Evolutionary conservation across 2,329 filamentous ascomycete species (phyloP).

Genomic region (Fonsecaea multimorphosa): DNA sequence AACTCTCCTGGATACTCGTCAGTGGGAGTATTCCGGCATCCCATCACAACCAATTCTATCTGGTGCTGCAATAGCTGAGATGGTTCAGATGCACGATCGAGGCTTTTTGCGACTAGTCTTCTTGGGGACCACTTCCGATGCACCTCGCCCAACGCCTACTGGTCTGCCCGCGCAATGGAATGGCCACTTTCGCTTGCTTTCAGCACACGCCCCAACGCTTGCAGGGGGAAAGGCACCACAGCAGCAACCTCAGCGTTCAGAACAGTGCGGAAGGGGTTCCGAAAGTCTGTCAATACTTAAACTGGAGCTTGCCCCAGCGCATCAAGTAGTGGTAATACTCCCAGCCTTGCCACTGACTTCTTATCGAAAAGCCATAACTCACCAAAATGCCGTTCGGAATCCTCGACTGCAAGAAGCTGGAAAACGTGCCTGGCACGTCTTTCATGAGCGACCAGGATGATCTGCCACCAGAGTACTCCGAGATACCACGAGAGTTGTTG

Average conservation of each 20-base stretch:
- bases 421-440: conserved; percentile 43
- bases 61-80: neutral
- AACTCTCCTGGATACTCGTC: neutral
- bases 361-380: neutral
- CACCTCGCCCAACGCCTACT: neutral
- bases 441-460: conserved; percentile 47
- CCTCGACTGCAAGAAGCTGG: conserved; percentile 42
- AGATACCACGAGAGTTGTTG: conserved; percentile 43
- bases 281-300: conserved; percentile 8
- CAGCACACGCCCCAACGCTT: conserved; percentile 7
- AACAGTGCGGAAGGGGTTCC: conserved; percentile 11
- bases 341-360: neutral
- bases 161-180: neutral
- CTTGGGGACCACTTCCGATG: neutral
- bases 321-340: neutral
- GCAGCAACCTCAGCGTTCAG: neutral
- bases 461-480: conserved; percentile 54
- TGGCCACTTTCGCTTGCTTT: neutral
- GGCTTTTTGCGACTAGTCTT: conserved; percentile 5
- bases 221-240: neutral
- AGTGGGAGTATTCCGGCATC: conserved; percentile 19
- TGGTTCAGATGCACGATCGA: neutral
- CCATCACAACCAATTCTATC: neutral
- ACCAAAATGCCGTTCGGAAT: conserved; percentile 43
- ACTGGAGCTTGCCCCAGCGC: neutral